Evolutionary conservation across 2,329 filamentous ascomycete genomes (phyloP).

Genomic region (Fusarium sp.): DNA sequence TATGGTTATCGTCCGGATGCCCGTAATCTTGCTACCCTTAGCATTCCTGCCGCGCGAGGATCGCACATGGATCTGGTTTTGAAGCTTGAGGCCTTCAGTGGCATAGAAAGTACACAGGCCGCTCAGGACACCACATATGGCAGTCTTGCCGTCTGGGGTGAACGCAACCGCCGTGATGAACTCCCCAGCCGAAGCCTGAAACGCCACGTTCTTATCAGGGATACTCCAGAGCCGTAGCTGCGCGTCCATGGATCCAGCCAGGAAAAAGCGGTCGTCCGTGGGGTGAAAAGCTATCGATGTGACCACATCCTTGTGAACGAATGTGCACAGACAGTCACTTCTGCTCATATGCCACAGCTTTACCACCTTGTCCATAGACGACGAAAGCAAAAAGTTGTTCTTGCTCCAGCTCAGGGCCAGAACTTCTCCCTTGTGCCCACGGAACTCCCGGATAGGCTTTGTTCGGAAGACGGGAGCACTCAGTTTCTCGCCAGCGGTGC

Average conservation of each 20-base stretch:
- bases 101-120: slow-evolving; percentile 91
- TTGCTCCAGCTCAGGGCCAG: slow-evolving; percentile 98
- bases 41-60: slow-evolving; percentile 92
- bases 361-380: slow-evolving; percentile 98
- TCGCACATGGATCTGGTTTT: slow-evolving; percentile 89
- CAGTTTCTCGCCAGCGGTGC: slow-evolving; percentile 63
- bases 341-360: slow-evolving; percentile 90
- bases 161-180: slow-evolving; percentile 95
- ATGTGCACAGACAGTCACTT: slow-evolving; percentile 86
- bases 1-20: slow-evolving; percentile 77
- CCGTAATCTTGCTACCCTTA: slow-evolving; percentile 97
- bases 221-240: slow-evolving; percentile 95
- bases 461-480: slow-evolving; percentile 90
- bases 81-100: slow-evolving; percentile 84
- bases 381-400: slow-evolving; percentile 95
- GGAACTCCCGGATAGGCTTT: slow-evolving; percentile 79
- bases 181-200: slow-evolving; percentile 76
- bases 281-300: slow-evolving; percentile 96
- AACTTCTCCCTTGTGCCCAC: slow-evolving; percentile 83
- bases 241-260: slow-evolving; percentile 89
- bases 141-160: slow-evolving; percentile 86
- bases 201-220: slow-evolving; percentile 92
- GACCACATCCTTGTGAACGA: slow-evolving; percentile 94
- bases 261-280: slow-evolving; percentile 92
- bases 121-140: slow-evolving; percentile 86